Evolutionary conservation across 2,329 filamentous ascomycete species (phyloP).

Genomic region (Alternaria metachromatica): DNA sequence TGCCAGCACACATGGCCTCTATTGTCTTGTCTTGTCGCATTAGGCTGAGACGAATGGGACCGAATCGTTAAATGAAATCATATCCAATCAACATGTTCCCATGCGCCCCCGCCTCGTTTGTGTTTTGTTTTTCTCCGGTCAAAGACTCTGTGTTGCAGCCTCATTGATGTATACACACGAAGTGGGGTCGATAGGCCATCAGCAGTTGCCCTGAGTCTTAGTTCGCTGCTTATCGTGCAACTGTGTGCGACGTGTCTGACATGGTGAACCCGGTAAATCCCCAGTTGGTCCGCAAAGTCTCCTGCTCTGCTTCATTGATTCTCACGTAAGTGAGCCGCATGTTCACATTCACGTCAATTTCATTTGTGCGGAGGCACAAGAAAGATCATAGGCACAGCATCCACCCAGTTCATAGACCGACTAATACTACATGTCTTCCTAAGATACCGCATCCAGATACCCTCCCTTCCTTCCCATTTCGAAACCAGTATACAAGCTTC

Average conservation of each 20-base stretch:
- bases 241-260: background rate
- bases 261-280: background rate
- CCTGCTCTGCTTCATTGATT: background rate
- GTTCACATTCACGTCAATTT: background rate
- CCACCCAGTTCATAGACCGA: background rate
- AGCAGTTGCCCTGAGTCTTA: background rate
- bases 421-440: background rate
- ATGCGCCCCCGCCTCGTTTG: background rate
- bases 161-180: background rate
- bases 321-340: background rate
- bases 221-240: background rate
- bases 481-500: background rate
- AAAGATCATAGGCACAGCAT: background rate
- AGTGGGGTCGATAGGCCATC: background rate
- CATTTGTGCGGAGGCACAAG: background rate
- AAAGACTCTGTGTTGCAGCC: background rate
- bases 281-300: background rate
- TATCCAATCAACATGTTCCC: background rate
- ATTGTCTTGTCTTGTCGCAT: conserved; percentile 1
- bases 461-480: background rate
- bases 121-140: background rate
- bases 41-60: conserved; percentile 3
- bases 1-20: background rate
- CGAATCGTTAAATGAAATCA: conserved; percentile 13
- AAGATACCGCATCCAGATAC: background rate